Evolutionary conservation across 1,284 basidiomycete genomes (phyloP).

Genomic region (Boletellus deceptivus): DNA sequence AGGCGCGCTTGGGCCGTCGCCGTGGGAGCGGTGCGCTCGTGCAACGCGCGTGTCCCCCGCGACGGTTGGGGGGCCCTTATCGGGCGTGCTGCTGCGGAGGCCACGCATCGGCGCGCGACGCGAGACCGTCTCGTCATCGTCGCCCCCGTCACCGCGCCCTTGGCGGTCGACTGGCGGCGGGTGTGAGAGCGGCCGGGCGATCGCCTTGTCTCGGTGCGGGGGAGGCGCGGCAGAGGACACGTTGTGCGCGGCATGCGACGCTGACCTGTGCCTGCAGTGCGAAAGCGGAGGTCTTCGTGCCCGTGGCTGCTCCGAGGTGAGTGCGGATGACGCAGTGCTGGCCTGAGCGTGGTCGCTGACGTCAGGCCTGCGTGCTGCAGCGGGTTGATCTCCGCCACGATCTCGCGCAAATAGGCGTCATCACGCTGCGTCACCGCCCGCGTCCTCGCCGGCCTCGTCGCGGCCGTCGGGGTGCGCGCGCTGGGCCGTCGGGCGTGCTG

Average conservation of each 20-base stretch:
- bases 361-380: slow-evolving; percentile 31
- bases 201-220: slow-evolving; percentile 10
- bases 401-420: slow-evolving; percentile 38
- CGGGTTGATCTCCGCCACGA: slow-evolving; percentile 48
- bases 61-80: slow-evolving; percentile 1
- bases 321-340: slow-evolving; percentile 26
- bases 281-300: slow-evolving; percentile 80
- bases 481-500: background rate
- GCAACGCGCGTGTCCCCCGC: slow-evolving; percentile 1
- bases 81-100: slow-evolving; percentile 11
- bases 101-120: background rate
- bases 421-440: slow-evolving; percentile 31
- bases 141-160: slow-evolving; percentile 1
- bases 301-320: slow-evolving; percentile 76
- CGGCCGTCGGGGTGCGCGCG: too few relatives aligned
- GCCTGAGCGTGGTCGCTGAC: slow-evolving; percentile 20
- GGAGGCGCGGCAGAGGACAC: slow-evolving; percentile 12
- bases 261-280: slow-evolving; percentile 43
- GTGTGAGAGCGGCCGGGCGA: slow-evolving; percentile 4
- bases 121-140: slow-evolving; percentile 11
- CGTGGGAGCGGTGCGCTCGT: slow-evolving; percentile 17
- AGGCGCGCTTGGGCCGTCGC: slow-evolving; percentile 1
- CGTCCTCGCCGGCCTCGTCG: too few relatives aligned
- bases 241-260: slow-evolving; percentile 9
- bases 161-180: background rate